Base-by-base conservation (phyloP, 75 land plant species). In the Sequoia sempervirens region DNA sequence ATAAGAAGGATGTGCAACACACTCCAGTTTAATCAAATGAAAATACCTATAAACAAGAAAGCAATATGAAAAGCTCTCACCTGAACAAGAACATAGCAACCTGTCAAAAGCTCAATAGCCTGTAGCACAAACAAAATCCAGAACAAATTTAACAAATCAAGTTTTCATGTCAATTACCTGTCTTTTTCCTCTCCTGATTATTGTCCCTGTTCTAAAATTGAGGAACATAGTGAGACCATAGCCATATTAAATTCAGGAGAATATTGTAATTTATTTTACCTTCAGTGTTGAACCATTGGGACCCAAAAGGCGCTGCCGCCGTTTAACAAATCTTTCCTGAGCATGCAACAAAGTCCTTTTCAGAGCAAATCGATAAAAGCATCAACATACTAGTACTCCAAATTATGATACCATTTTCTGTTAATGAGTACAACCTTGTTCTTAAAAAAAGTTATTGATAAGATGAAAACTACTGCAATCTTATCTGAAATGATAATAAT, bases 11-110 rank as follows among this genome's bases (percentile, higher is more conserved):
- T 2, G 43, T 43, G 28, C 30, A 78, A 45, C 47, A 41, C 45
- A 45, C 46, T 0, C 47, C 4, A 43, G 50, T 2, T 32, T 45
- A 11, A 45, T 45, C 43, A 82, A 37, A 47, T 14, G 80, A 46
- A 80, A 79, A n/a, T 32, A 32, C 4, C 43, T 8, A 23, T 5
- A 88, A 64, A 8, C 32, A 56, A 47, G 69, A 66, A 53, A 73
- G 36, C 81, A 32, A 58, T 30, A 64, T 38, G 13, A 85, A 50
- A 38, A 13, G 13, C 15, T 50, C 75, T 54, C 80, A 94, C 99
- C 97, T 97, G 99, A 87, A 97, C 96, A 36, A 95, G 90, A 75
- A 97, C 90, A 88, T 95, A 95, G 94, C 99, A 97, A 14, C 93
- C 94, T 82, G 99, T 97, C 82, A 97, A 88, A 38, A 97, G 93